phyloP scores from a whole-genome alignment of 108 stramenopile species.

The Nitzschia sp. region DNA sequence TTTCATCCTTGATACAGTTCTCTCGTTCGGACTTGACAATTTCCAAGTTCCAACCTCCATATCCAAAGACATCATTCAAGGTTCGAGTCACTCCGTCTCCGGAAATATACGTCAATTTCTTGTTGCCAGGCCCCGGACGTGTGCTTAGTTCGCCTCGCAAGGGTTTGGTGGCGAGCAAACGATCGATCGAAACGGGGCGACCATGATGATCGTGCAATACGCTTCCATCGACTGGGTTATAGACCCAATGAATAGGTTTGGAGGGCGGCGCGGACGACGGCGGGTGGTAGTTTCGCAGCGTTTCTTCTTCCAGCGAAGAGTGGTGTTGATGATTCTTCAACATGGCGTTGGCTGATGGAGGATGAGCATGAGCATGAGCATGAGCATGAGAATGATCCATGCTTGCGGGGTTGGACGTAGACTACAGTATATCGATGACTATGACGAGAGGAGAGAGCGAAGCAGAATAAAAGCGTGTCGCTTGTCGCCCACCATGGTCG shows the following conservation, averaged over 20 bases:
- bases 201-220: constrained; percentile 43
- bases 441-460: too few species aligned
- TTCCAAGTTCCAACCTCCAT: constrained; percentile 80
- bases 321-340: too few species aligned
- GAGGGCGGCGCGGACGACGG: constrained; percentile 3
- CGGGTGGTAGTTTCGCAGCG: constrained; percentile 3
- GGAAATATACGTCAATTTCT: constrained; percentile 74
- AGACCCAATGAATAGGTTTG: constrained; percentile 26
- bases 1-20: constrained; percentile 49
- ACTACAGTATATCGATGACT: too few species aligned
- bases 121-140: constrained; percentile 76
- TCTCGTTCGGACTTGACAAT: constrained; percentile 53
- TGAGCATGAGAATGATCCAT: too few species aligned
- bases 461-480: too few species aligned
- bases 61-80: constrained; percentile 84
- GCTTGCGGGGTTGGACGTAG: too few species aligned
- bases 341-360: too few species aligned
- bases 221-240: constrained; percentile 45
- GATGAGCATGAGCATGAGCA: too few species aligned
- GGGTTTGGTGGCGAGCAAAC: constrained; percentile 69
- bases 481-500: too few species aligned
- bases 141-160: constrained; percentile 58
- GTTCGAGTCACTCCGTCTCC: constrained; percentile 81
- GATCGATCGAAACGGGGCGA: constrained; percentile 57
- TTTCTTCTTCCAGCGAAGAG: too few species aligned